Evolutionary conservation across 805 yeast species (phyloP), one percentile per base, ranked within the genome.

Genomic region (Saccharomycopsis sp.): DNA sequence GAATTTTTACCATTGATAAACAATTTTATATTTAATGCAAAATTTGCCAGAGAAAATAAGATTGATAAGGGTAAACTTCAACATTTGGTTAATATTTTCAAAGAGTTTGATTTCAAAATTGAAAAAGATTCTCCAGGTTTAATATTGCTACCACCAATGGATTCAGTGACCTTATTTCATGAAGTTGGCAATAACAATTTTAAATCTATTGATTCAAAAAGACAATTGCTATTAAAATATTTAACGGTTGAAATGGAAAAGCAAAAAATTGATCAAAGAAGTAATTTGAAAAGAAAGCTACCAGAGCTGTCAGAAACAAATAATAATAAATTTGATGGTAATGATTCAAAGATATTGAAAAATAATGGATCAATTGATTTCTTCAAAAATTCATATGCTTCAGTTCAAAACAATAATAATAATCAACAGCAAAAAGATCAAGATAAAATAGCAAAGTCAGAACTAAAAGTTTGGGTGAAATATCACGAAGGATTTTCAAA

Each of bases 401-500:
- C 29, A 3, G 19, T 47, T 20, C 28, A 24, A 14, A 11, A 40
- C 11, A 23, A 26, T 3, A 28, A 42, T 11, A 2, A 36, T 19
- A 19, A 35, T 24, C 16, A 11, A 26, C 16, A 16, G 7, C 21
- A 11, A 14, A 13, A 23, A 20, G 54, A 58, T 26, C 61, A 64
- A 56, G 53, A 39, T 41, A 56, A 42, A 51, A 55, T 48, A 44
- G 48, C 44, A 40, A 62, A 54, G 41, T 16, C 21, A 19, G 64
- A 51, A 34, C 56, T 61, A 24, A 65, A 77, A 54, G 70, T 78
- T 38, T 88, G 96, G 96, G 85, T 88, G n/a, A 86, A 83, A 57
- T 87, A 81, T 58, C 84, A 83, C 51, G 96, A 88, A 62, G 97
- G 97, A 0, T 88, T 82, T 56, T 84, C 95, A 4, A 83, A 86